A percentile compares a stretch with the other conserved stretches of the same genome.
These are phyloP conservation scores for Kernera saxatilis DNA, from an alignment of 345 rosid genomes.

Conservation along the genomic window DNA sequence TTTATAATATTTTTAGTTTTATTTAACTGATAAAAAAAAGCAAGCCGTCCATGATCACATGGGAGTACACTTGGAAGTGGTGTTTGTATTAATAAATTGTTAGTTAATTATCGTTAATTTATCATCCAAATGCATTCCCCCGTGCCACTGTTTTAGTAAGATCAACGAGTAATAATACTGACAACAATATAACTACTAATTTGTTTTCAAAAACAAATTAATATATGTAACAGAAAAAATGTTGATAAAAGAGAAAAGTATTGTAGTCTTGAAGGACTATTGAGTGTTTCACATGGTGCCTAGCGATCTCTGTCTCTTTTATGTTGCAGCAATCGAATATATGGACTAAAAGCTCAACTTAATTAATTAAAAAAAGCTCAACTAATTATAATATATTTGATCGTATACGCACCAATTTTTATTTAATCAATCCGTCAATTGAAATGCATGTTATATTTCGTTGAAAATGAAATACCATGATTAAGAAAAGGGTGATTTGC, in stretches of 20 bases:
- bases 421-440: neutral
- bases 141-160: slow-evolving; percentile 20
- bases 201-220: neutral
- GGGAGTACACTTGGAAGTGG: slow-evolving; percentile 28
- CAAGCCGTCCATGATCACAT: slow-evolving; percentile 28
- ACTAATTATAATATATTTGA: neutral
- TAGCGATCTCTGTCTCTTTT: slow-evolving; percentile 22
- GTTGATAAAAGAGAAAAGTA: neutral
- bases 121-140: slow-evolving; percentile 31
- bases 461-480: neutral
- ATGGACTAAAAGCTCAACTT: neutral
- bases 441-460: neutral
- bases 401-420: neutral
- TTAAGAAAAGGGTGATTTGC: too few species aligned
- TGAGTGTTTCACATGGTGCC: slow-evolving; percentile 23
- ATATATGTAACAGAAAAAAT: neutral
- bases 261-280: neutral
- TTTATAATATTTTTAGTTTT: neutral
- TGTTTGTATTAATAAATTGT: neutral
- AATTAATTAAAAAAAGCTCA: neutral
- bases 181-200: slow-evolving; percentile 3
- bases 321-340: slow-evolving; percentile 24
- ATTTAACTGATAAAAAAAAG: neutral
- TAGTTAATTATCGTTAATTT: neutral
- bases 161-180: slow-evolving; percentile 8